A percentile compares a stretch with the other conserved stretches of the same genome.
Evolutionary conservation across 176 grass and related monocot species (phyloP).

Genomic region (Musa troglodytarum): DNA sequence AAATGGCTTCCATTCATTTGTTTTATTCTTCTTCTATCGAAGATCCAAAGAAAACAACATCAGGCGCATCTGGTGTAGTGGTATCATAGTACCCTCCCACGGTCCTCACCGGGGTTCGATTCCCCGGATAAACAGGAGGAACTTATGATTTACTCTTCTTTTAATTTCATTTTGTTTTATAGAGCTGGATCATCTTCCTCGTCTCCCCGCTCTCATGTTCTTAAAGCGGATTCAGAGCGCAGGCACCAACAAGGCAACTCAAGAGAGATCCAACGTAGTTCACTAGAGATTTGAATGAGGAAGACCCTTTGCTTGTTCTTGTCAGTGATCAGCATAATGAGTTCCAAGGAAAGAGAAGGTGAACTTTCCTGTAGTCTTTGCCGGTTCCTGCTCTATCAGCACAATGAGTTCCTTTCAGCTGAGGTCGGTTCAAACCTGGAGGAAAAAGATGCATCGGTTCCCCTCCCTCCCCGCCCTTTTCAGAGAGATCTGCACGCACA

Average conservation of each 20-base stretch:
- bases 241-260: no score
- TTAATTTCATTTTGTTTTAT: no score
- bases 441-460: background rate
- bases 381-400: background rate
- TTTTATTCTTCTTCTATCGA: no score
- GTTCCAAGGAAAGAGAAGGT: background rate
- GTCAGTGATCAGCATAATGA: background rate
- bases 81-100: conserved; percentile 98
- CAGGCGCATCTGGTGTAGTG: conserved; percentile 82
- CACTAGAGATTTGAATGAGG: no score
- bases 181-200: no score
- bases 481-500: background rate
- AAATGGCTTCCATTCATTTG: no score
- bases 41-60: no score
- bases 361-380: background rate
- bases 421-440: background rate
- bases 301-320: background rate
- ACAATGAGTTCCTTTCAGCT: background rate
- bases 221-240: no score
- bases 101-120: conserved; percentile 89
- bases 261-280: no score
- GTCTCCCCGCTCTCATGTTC: no score
- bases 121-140: conserved; percentile 57
- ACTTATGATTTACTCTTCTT: no score
- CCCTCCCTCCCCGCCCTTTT: background rate